A percentile compares a stretch with the other conserved stretches of the same genome.
These are phyloP conservation scores for Fusarium sp. DNA, from an alignment of 2,329 filamentous ascomycete genomes.

Conservation along the genomic window DNA sequence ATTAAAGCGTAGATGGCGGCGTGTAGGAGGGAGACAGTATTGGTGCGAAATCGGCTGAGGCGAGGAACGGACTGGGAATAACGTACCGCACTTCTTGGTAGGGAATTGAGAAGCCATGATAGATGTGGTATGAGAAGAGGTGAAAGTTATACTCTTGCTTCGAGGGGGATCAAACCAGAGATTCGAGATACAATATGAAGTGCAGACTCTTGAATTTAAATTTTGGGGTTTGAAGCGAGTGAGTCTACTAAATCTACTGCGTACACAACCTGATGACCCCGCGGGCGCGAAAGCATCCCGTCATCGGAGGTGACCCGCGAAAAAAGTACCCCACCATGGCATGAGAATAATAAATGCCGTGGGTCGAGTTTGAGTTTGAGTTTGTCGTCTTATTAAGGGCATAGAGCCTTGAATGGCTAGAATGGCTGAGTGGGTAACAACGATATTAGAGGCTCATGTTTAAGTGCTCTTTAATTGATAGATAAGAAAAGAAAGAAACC, in stretches of 20 bases:
- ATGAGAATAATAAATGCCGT: constrained; percentile 29
- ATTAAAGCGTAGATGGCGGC: background rate
- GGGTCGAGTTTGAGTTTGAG: constrained; percentile 21
- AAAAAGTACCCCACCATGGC: constrained; percentile 30
- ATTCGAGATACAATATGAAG: constrained; percentile 4
- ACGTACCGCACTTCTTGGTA: constrained; percentile 71
- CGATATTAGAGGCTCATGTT: constrained; percentile 25
- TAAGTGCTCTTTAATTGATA: constrained; percentile 13
- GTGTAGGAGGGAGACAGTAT: constrained; percentile 8
- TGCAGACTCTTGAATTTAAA: constrained; percentile 18
- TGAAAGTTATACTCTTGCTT: background rate
- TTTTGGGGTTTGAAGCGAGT: constrained; percentile 42
- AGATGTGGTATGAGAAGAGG: background rate
- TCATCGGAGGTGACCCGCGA: constrained; percentile 51
- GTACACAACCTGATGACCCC: constrained; percentile 41
- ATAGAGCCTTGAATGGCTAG: constrained; percentile 6
- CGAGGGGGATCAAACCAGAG: background rate
- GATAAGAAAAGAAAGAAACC: constrained; percentile 4
- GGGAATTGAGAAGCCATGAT: constrained; percentile 61
- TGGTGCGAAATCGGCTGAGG: constrained; percentile 25
- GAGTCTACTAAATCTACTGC: constrained; percentile 24
- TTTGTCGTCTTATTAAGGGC: constrained; percentile 30
- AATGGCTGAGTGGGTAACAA: constrained; percentile 4
- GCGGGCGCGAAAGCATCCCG: constrained; percentile 44
- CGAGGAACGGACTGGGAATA: constrained; percentile 21